Conservation (phyloP, 139 green algal species). For the Mychonastes homosphaera region DNA sequence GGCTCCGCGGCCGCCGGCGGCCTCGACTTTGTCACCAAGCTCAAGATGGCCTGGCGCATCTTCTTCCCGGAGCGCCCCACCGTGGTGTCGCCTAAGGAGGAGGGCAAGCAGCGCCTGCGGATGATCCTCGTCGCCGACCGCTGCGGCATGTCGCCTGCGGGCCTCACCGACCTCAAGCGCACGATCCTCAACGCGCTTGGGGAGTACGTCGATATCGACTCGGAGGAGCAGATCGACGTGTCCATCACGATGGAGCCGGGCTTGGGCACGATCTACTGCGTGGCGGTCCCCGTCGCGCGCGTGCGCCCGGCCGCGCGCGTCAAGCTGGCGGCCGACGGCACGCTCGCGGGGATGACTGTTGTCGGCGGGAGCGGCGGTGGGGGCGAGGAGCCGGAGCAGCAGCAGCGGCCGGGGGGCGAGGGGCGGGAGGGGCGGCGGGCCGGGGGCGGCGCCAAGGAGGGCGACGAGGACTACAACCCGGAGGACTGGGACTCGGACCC, state of each 20-base stretch:
- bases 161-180: slow-evolving; percentile 57
- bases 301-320: slow-evolving; percentile 65
- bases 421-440: background rate
- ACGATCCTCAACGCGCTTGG: slow-evolving; percentile 61
- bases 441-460: slow-evolving; percentile 10
- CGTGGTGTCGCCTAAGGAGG: slow-evolving; percentile 32
- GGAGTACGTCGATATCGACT: slow-evolving; percentile 79
- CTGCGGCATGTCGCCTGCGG: slow-evolving; percentile 64
- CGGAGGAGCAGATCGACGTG: slow-evolving; percentile 65
- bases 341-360: slow-evolving; percentile 12
- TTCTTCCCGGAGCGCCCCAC: slow-evolving; percentile 35
- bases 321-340: slow-evolving; percentile 22
- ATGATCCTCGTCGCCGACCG: slow-evolving; percentile 46
- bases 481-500: slow-evolving; percentile 54
- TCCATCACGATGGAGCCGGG: slow-evolving; percentile 62
- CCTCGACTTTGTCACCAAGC: slow-evolving; percentile 32
- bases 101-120: slow-evolving; percentile 31
- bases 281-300: slow-evolving; percentile 72
- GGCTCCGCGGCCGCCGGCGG: too few species aligned
- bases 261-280: slow-evolving; percentile 79
- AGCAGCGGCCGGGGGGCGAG: background rate
- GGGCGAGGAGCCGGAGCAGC: background rate
- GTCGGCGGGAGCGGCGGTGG: slow-evolving; percentile 7
- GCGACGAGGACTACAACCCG: slow-evolving; percentile 53
- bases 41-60: slow-evolving; percentile 37